These are phyloP conservation scores for Calonectria pseudoturangicola DNA, from an alignment of 2,329 filamentous ascomycete species.

Conservation along the genomic window DNA sequence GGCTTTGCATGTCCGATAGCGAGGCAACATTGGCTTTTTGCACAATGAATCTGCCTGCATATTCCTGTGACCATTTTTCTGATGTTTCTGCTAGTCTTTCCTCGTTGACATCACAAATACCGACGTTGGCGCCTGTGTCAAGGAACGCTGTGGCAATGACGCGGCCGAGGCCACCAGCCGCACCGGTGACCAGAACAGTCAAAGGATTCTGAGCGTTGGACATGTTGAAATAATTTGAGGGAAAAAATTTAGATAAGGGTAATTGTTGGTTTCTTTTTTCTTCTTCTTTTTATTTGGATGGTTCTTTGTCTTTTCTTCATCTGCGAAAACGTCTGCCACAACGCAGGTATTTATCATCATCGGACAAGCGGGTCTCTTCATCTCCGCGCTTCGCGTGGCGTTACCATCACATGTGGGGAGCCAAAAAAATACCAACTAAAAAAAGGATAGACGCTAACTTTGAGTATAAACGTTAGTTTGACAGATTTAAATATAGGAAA, in stretches of 20 bases:
- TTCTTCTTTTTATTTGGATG: too few relatives aligned
- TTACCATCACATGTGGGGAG: too few relatives aligned
- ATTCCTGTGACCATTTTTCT: slow-evolving; percentile 5
- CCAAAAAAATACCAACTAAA: too few relatives aligned
- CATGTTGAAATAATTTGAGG: not conserved
- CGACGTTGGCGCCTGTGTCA: slow-evolving; percentile 11
- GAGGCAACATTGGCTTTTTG: not conserved
- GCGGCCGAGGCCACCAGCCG: slow-evolving; percentile 6
- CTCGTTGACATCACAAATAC: not conserved
- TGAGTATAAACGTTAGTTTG: too few relatives aligned
- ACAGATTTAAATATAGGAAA: too few relatives aligned
- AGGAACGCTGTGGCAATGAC: slow-evolving; percentile 10
- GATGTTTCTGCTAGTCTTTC: not conserved
- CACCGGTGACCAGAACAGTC: slow-evolving; percentile 5
- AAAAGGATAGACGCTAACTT: too few relatives aligned
- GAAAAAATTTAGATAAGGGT: too few relatives aligned
- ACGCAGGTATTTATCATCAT: not conserved
- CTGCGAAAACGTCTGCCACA: not conserved
- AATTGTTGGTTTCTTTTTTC: too few relatives aligned
- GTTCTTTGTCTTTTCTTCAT: too few relatives aligned
- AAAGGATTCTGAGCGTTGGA: slow-evolving; percentile 10
- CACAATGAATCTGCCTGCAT: not conserved
- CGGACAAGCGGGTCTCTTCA: not conserved
- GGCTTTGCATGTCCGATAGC: slow-evolving; percentile 10
- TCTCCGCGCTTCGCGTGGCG: slow-evolving; percentile 19